Conservation (phyloP, 2,329 filamentous ascomycete species). For the Colletotrichum sp. region DNA sequence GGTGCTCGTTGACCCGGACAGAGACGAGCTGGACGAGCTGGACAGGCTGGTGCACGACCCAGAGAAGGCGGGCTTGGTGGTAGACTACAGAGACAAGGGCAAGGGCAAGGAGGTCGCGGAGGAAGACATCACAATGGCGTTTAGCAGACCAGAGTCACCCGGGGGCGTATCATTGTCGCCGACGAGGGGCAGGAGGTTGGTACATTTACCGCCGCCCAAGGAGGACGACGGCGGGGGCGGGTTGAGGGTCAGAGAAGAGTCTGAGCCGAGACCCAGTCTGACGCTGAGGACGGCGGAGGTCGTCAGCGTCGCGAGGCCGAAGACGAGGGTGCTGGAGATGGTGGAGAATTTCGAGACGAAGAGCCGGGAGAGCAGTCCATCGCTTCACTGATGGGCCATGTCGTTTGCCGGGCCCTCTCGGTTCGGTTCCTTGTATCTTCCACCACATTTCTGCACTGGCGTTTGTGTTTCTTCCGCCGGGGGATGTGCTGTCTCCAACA, state of each 20-base stretch:
- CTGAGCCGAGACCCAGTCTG: slow-evolving; percentile 34
- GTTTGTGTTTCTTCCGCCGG: neutral
- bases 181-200: slow-evolving; percentile 7
- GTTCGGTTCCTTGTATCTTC: neutral
- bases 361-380: slow-evolving; percentile 44
- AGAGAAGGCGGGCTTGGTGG: neutral
- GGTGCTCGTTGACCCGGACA: slow-evolving; percentile 46
- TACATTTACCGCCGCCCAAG: slow-evolving; percentile 20
- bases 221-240: neutral
- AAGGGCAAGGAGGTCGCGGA: slow-evolving; percentile 15
- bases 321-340: slow-evolving; percentile 58
- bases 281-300: slow-evolving; percentile 51
- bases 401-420: neutral
- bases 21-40: slow-evolving; percentile 24
- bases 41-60: neutral
- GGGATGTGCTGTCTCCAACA: neutral
- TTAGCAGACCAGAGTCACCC: slow-evolving; percentile 8
- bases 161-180: slow-evolving; percentile 3
- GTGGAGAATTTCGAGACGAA: slow-evolving; percentile 59
- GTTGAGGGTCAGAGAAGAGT: slow-evolving; percentile 5
- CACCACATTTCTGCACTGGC: neutral
- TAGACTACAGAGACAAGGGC: slow-evolving; percentile 4
- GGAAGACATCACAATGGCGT: neutral
- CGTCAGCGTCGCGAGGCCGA: slow-evolving; percentile 45
- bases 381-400: neutral